Conservation (phyloP, 2,329 filamentous ascomycete genomes). For the Paracorniculantispora psalliotae region DNA sequence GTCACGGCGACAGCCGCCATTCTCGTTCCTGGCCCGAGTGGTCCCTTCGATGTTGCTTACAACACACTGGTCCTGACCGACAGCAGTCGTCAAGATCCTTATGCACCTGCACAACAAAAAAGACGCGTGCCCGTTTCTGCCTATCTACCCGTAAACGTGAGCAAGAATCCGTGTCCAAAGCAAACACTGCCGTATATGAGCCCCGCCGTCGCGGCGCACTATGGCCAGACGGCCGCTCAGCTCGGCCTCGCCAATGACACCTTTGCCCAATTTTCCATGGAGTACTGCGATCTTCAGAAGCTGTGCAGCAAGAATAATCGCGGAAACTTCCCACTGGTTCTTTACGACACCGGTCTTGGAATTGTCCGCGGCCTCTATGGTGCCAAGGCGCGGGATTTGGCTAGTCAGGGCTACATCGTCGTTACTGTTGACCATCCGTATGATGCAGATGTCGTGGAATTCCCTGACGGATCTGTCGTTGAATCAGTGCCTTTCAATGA, state of each 20-base stretch:
- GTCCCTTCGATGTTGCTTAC: constrained; percentile 26
- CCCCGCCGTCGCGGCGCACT: constrained; percentile 24
- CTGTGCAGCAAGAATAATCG: background rate
- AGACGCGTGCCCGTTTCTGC: constrained; percentile 26
- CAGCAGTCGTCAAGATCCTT: constrained; percentile 26
- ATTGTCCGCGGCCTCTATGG: constrained; percentile 34
- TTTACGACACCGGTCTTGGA: constrained; percentile 39
- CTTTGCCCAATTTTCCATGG: constrained; percentile 24
- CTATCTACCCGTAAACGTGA: constrained; percentile 26
- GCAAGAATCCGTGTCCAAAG: constrained; percentile 17
- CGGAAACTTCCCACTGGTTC: constrained; percentile 24
- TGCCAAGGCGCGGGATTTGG: constrained; percentile 37
- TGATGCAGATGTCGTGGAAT: constrained; percentile 37
- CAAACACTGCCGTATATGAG: constrained; percentile 29
- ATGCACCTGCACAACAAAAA: constrained; percentile 22
- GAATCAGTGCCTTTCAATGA: constrained; percentile 18
- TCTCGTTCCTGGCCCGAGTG: constrained; percentile 24
- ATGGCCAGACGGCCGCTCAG: constrained; percentile 22
- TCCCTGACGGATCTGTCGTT: constrained; percentile 31
- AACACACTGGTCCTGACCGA: constrained; percentile 26
- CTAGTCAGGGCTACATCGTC: constrained; percentile 39
- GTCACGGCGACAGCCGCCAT: constrained; percentile 19
- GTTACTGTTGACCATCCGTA: constrained; percentile 43
- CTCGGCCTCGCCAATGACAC: constrained; percentile 28
- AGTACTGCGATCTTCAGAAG: constrained; percentile 21